Percentiles rank a stretch among this genome's conserved stretches.
Evolutionary conservation across 106 monocot genomes (phyloP).

Genomic region (Dioscorea zingiberensis): DNA sequence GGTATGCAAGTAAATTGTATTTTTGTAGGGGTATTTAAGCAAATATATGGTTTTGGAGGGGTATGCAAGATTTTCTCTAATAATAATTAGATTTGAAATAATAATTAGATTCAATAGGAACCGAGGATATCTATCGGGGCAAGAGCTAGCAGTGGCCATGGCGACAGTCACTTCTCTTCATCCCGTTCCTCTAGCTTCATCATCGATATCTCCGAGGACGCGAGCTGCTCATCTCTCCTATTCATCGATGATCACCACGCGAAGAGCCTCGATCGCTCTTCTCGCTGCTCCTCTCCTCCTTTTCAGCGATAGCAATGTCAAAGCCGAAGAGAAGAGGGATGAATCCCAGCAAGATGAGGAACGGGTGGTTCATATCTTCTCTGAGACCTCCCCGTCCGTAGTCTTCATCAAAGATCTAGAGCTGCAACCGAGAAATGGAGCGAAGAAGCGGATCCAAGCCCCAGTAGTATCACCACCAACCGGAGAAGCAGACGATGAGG

Average conservation of each 20-base stretch:
- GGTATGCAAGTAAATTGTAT: too few relatives aligned
- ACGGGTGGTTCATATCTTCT: conserved; percentile 37
- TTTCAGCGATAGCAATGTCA: conserved; percentile 4
- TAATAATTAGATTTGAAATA: too few relatives aligned
- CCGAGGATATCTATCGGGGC: too few relatives aligned
- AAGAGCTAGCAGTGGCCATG: too few relatives aligned
- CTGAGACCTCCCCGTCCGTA: conserved; percentile 60
- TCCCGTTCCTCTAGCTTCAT: neutral
- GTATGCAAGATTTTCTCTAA: too few relatives aligned
- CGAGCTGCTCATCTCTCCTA: neutral
- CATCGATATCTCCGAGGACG: neutral
- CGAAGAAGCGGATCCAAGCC: conserved; percentile 7
- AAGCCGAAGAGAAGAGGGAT: conserved; percentile 5
- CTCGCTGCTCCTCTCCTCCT: neutral
- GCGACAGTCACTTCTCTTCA: neutral
- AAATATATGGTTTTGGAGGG: too few relatives aligned
- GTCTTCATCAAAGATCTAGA: conserved; percentile 77
- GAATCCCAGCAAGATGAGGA: conserved; percentile 19
- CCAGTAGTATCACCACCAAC: neutral
- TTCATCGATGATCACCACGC: neutral
- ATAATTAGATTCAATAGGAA: too few relatives aligned
- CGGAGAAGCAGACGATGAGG: conserved; percentile 17
- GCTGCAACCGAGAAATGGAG: conserved; percentile 9
- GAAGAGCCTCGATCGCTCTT: neutral
- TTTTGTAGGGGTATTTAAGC: too few relatives aligned